Evolutionary conservation across 306 rosid species (phyloP).

Genomic region (Phaseolus lunatus): DNA sequence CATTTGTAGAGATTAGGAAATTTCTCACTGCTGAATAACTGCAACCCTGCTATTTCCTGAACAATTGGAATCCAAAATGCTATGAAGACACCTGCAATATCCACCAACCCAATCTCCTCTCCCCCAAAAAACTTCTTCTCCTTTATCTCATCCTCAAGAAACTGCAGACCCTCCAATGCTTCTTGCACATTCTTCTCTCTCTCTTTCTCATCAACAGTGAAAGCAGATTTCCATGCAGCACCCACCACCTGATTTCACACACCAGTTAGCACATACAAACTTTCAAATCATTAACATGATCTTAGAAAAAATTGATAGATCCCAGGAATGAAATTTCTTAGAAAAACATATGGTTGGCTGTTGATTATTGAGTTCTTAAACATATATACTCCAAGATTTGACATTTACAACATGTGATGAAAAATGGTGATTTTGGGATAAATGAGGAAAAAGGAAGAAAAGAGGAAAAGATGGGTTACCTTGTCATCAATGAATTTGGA

Average conservation of each 20-base stretch:
- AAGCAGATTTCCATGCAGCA: slow-evolving; percentile 38
- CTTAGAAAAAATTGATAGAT: too few relatives aligned
- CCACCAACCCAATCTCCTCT: slow-evolving; percentile 30
- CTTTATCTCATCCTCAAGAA: slow-evolving; percentile 63
- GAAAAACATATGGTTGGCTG: too few relatives aligned
- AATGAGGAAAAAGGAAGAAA: too few relatives aligned
- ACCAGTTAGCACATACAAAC: too few relatives aligned
- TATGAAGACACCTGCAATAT: slow-evolving; percentile 48
- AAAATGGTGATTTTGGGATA: not conserved
- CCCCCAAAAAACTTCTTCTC: slow-evolving; percentile 68
- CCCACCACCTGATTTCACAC: slow-evolving; percentile 35
- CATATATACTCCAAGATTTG: not conserved
- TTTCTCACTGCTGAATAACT: slow-evolving; percentile 32
- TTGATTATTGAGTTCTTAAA: not conserved
- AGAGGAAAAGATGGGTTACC: slow-evolving; percentile 34
- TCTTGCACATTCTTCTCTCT: slow-evolving; percentile 52
- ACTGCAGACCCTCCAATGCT: slow-evolving; percentile 39
- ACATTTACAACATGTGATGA: not conserved
- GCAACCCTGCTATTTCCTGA: not conserved
- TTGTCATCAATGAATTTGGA: slow-evolving; percentile 66
- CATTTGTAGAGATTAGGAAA: slow-evolving; percentile 57
- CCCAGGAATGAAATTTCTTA: too few relatives aligned
- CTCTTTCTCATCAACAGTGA: slow-evolving; percentile 23
- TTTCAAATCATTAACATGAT: too few relatives aligned
- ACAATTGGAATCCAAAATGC: slow-evolving; percentile 9